Percentiles rank a stretch among this genome's conserved stretches.
phyloP scores from a whole-genome alignment of 331 rosid species.

The Erythrophleum ivorense region DNA sequence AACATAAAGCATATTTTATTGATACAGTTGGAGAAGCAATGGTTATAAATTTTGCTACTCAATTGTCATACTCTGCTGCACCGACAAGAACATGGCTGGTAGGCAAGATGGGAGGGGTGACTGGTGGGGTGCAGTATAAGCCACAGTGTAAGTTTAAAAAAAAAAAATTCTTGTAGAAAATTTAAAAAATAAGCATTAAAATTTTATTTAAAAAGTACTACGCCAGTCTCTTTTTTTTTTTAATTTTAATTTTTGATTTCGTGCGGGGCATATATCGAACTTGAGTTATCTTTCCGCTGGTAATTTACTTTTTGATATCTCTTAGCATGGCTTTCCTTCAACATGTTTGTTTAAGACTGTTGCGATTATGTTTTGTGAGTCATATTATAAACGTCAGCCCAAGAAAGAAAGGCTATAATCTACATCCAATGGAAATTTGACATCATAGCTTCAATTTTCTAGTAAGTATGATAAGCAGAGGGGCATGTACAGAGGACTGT shows the following conservation, averaged over 20 bases:
- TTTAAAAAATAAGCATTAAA: background rate
- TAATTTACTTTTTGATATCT: conserved; percentile 1
- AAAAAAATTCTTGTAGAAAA: conserved; percentile 13
- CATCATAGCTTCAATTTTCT: conserved; percentile 18
- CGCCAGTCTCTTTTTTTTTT: background rate
- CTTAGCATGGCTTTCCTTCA: conserved; percentile 11
- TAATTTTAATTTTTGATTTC: conserved; percentile 1
- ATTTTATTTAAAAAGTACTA: background rate
- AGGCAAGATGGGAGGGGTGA: conserved; percentile 81
- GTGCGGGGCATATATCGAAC: conserved; percentile 7
- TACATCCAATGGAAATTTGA: conserved; percentile 17
- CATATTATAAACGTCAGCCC: background rate
- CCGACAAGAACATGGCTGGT: conserved; percentile 81
- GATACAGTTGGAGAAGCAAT: conserved; percentile 16
- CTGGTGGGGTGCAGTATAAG: conserved; percentile 89
- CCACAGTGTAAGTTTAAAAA: conserved; percentile 68
- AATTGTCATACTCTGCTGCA: conserved; percentile 49
- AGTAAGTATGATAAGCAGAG: background rate
- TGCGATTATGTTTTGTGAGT: conserved; percentile 19
- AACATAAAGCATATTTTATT: conserved; percentile 12
- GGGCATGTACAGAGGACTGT: background rate
- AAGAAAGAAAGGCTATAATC: conserved; percentile 1
- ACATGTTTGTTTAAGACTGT: background rate
- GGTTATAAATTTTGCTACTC: conserved; percentile 29
- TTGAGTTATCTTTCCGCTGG: conserved; percentile 26